Percentiles rank a stretch among this genome's conserved stretches.
Evolutionary conservation across 179 eudicot species (phyloP).

Genomic region (Beta macrorhiza): DNA sequence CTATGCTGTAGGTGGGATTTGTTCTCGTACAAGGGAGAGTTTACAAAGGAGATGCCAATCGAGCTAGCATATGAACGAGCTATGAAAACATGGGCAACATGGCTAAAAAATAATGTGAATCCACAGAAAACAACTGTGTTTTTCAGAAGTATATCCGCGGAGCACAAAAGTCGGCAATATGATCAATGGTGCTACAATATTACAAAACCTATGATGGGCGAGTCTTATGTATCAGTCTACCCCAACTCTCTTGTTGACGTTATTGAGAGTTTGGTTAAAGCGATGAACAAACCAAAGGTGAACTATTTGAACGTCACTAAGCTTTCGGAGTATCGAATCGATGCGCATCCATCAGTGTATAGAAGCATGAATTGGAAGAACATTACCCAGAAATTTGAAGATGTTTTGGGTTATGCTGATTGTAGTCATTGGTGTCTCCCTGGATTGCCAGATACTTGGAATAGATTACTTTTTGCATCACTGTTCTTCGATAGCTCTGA

Average conservation of each 20-base stretch:
- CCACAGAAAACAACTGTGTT: conserved; percentile 34
- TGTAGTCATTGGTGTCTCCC: conserved; percentile 57
- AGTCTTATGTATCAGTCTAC: conserved; percentile 23
- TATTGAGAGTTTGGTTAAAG: conserved; percentile 15
- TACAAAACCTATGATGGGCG: conserved; percentile 30
- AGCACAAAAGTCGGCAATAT: conserved; percentile 24
- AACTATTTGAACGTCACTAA: conserved; percentile 39
- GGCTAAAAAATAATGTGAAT: conserved; percentile 36
- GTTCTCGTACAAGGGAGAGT: conserved; percentile 27
- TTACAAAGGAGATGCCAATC: conserved; percentile 32
- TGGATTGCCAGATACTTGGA: conserved; percentile 51
- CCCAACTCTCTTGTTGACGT: conserved; percentile 29
- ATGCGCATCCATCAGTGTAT: conserved; percentile 43
- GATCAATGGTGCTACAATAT: conserved; percentile 41
- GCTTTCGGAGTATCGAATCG: conserved; percentile 35
- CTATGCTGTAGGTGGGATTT: conserved; percentile 39
- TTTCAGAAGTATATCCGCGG: conserved; percentile 39
- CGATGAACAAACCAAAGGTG: conserved; percentile 12
- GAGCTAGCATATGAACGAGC: conserved; percentile 37
- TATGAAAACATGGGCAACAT: conserved; percentile 39
- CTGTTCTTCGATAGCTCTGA: conserved; percentile 22
- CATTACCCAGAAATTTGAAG: conserved; percentile 5
- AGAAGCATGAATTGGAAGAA: conserved; percentile 31
- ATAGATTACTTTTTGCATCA: conserved; percentile 39
- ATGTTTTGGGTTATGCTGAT: conserved; percentile 28